Evolutionary conservation across 208 protist genomes (phyloP), one percentile per base, ranked within the genome.

Genomic region (Trypanosoma cruzi): DNA sequence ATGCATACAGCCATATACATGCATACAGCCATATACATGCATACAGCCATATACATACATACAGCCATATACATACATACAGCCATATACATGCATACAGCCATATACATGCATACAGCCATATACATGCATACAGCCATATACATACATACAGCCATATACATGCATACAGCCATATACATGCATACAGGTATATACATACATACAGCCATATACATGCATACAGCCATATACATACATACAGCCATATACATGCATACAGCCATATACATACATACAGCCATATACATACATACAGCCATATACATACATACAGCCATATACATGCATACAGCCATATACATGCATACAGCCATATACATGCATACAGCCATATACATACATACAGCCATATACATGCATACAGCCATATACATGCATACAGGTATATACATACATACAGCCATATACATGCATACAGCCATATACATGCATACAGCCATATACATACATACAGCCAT

Each of bases 131-230:
- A 20, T 22, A 24, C 48, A 52, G 7, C 4, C 4, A 52, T 22
- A 22, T 8, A 52, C 48, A 52, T 13, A 22, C 48, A 52, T 13
- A 52, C 48, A 52, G n/a, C 4, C 29, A 26, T 36, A 48, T 48
- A 61, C 11, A 61, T 37, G 13, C 4, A 44, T 61, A 31, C 6
- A 31, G n/a, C n/a, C 29, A 56, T 31, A 31, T 31, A 56, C 3
- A 31, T 56, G 22, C 26, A 32, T 22, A 61, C 37, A 44, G 8
- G 37, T 36, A 44, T 46, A 22, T 46, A 36, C 1, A 61, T 61
- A 61, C n/a, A 64, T 64, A 64, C 31, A 64, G 20, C 40, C n/a
- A n/a, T 52, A 64, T 52, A 48, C 31, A 64, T 50, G 16, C 11
- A 64, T 64, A 64, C 31, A 42, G 26, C 13, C 16, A 22, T 59